Evolutionary conservation across 1,284 basidiomycete genomes (phyloP), one percentile per base, ranked within the genome.

Genomic region (Cutaneotrichosporon spelunceum): DNA sequence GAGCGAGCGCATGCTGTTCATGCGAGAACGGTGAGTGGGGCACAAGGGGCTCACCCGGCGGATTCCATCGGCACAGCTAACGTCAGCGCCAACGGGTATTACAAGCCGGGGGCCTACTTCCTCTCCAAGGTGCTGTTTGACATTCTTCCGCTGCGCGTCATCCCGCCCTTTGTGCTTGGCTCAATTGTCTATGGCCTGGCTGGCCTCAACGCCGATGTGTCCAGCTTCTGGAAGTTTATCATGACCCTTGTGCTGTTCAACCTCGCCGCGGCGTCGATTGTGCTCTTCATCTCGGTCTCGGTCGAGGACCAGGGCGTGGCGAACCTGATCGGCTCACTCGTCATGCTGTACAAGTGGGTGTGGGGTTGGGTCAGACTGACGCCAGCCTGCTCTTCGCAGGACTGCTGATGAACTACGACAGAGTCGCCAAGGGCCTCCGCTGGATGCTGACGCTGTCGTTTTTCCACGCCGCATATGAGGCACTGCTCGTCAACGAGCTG

Each of bases 381-480:
- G 30, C 3, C 65, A 97, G 93, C 76, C 82, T 99, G 59, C 83
- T 98, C 61, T 99, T 98, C 79, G 94, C 94, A 6, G 95, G 95
- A 5, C 81, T 98, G 61, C 82, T 98, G 60, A 93, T 99, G 81
- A 99, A 98, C 78, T 87, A 93, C 53, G 90, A 94, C 68, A 87
- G 89, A 26, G 86, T 97, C 13, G 84, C 86, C 0, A 81, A 82
- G 0, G 83, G 82, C 42, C 81, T 95, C 53, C 86, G 85, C 61
- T 96, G 92, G 91, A 81, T 98, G 66, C 89, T 92, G 73, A 92
- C 89, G 1, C 74, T 91, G 14, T 95, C 92, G 3, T 98, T 98
- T 84, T 98, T 96, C 87, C 95, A 98, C 79, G 94, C 95, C n/a
- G 95, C 90, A 0, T 98, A 93, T 73, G 95, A 99, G 80, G 93